Evolutionary conservation across 2,329 filamentous ascomycete genomes (phyloP).

Genomic region (Venturia effusa): DNA sequence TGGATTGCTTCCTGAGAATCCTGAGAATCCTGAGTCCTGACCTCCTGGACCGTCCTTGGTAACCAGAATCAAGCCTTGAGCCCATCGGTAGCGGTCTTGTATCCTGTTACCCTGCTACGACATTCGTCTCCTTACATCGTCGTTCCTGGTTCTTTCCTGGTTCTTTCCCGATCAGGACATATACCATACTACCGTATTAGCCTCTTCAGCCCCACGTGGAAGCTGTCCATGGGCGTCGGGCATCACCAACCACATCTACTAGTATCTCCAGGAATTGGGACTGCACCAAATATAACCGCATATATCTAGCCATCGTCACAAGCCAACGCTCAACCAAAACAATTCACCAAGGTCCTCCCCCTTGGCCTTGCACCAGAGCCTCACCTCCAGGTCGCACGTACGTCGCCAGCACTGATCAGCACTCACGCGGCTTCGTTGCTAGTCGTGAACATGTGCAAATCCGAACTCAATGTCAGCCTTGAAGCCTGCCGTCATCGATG

Average conservation of each 20-base stretch:
- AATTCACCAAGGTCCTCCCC: background rate
- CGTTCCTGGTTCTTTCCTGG: too few species aligned
- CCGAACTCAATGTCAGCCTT: conserved; percentile 37
- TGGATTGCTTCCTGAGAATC: background rate
- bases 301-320: background rate
- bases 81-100: too few species aligned
- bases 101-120: too few species aligned
- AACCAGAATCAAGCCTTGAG: too few species aligned
- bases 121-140: too few species aligned
- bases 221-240: too few species aligned
- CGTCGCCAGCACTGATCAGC: background rate
- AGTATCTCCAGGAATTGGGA: background rate
- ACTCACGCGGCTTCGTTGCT: background rate
- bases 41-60: too few species aligned
- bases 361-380: background rate
- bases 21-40: too few species aligned
- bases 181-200: too few species aligned
- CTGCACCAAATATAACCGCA: background rate
- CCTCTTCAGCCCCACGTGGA: background rate
- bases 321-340: background rate
- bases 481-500: conserved; percentile 38
- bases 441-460: conserved; percentile 33
- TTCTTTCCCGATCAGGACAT: too few species aligned
- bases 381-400: background rate
- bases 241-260: too few species aligned